Conservation (phyloP, 2,329 filamentous ascomycete genomes). For the Verticillium klebahnii region DNA sequence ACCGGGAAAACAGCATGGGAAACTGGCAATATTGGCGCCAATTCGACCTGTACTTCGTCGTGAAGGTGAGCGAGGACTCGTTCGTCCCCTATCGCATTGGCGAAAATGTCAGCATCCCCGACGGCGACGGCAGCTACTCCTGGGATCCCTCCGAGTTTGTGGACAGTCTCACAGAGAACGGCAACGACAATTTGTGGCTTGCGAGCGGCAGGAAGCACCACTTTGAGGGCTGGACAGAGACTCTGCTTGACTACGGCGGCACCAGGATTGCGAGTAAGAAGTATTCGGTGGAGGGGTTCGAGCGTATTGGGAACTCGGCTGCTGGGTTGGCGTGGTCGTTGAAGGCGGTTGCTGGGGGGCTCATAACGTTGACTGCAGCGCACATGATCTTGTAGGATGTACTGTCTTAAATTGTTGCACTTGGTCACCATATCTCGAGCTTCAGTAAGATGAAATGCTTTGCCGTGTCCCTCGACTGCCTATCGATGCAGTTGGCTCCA, state of each 20-base stretch:
- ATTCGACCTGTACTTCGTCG: neutral
- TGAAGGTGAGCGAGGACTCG: neutral
- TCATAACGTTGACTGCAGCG: neutral
- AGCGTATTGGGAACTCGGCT: neutral
- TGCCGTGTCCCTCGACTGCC: too few species aligned
- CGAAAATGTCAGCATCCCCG: neutral
- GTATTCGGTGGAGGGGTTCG: neutral
- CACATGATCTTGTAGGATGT: neutral
- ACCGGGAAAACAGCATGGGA: neutral
- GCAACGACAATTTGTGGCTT: neutral
- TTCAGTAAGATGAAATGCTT: neutral
- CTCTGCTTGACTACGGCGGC: neutral
- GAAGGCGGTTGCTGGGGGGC: neutral
- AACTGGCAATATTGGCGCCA: neutral
- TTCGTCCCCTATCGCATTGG: neutral
- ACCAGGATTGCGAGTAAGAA: neutral
- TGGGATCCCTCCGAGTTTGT: neutral
- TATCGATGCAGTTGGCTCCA: too few species aligned
- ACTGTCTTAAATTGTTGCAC: too few species aligned
- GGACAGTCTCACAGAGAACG: neutral
- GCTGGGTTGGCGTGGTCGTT: neutral
- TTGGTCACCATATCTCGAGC: neutral
- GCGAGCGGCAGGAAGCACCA: neutral
- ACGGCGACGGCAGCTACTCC: neutral
- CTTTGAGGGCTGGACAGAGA: neutral